Evolutionary conservation across 2,329 filamentous ascomycete species (phyloP), one percentile per base, ranked within the genome.

Genomic region (Pyrenochaeta sp.): DNA sequence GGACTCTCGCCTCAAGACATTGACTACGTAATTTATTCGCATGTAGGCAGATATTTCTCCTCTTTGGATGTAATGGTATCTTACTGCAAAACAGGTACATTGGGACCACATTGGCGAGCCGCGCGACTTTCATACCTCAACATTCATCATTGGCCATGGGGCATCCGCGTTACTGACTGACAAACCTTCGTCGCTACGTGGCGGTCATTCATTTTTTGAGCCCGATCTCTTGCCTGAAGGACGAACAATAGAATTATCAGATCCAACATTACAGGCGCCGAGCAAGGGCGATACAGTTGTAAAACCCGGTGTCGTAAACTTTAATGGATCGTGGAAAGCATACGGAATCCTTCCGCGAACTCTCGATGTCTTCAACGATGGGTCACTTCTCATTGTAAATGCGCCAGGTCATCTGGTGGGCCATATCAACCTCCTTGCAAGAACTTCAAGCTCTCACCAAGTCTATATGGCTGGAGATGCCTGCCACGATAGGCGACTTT

Each of bases 381-480:
- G 78, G 0, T 78, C 75, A 5, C 52, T 83, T 1, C 78, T 77
- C 47, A 73, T 84, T 0, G 73, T 85, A 12, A 75, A 84, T 57
- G 77, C 78, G 0, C 83, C 83, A 0, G 83, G 83, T 0, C 83
- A 85, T 64, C 63, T 85, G 0, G 77, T 79, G 1, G 83, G 83
- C 0, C 83, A 85, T 54, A 69, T 85, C 7, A 85, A 84, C 48
- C 60, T 85, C 0, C 75, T 85, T 0, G 79, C 75, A 7, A 74
- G 78, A 0, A 73, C 75, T 0, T 73, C 71, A 0, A 50, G 67
- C 1, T 54, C 60, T 12, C 74, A 75, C 15, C 80, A 78, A 64
- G 65, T 83, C 1, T 82, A 81, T 57, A 75, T 86, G 1, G 81
- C 75, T 7, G 83, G 82, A 2, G 83, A 86, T 66, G 78, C 80